Conservation (phyloP, 2,329 filamentous ascomycete genomes). For the Setomelanomma holmii region DNA sequence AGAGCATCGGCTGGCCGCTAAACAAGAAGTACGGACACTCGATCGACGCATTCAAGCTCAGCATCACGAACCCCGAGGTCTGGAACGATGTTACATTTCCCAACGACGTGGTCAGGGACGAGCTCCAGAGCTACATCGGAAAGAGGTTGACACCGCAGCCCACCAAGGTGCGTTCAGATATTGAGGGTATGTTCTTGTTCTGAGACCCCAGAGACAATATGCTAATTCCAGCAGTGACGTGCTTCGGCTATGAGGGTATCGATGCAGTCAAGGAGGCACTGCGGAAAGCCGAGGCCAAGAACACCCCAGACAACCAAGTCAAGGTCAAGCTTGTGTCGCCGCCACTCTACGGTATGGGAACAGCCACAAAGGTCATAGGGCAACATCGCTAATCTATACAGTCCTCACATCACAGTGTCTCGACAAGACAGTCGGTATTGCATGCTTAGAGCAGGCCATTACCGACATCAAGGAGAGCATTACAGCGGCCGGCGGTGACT, state of each 20-base stretch:
- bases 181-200: slow-evolving; percentile 76
- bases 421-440: slow-evolving; percentile 88
- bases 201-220: slow-evolving; percentile 53
- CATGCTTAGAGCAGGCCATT: slow-evolving; percentile 86
- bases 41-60: slow-evolving; percentile 98
- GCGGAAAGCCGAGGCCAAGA: slow-evolving; percentile 87
- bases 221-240: slow-evolving; percentile 41
- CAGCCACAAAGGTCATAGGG: background rate
- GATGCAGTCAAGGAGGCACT: slow-evolving; percentile 96
- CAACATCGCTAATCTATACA: slow-evolving; percentile 24
- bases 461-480: slow-evolving; percentile 85
- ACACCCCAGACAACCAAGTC: slow-evolving; percentile 90
- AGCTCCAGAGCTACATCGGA: slow-evolving; percentile 93
- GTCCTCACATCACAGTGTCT: slow-evolving; percentile 94
- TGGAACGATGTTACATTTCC: slow-evolving; percentile 94
- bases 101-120: slow-evolving; percentile 81
- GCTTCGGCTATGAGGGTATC: slow-evolving; percentile 89
- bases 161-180: slow-evolving; percentile 98
- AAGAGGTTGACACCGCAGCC: slow-evolving; percentile 97
- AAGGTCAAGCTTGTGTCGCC: slow-evolving; percentile 99
- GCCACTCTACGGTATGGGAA: slow-evolving; percentile 72
- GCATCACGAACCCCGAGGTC: slow-evolving; percentile 96
- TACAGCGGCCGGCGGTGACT: slow-evolving; percentile 75
- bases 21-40: slow-evolving; percentile 98
- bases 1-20: slow-evolving; percentile 93